These are phyloP conservation scores for Peniophora sp. DNA, from an alignment of 1,284 basidiomycete genomes.

Conservation along the genomic window DNA sequence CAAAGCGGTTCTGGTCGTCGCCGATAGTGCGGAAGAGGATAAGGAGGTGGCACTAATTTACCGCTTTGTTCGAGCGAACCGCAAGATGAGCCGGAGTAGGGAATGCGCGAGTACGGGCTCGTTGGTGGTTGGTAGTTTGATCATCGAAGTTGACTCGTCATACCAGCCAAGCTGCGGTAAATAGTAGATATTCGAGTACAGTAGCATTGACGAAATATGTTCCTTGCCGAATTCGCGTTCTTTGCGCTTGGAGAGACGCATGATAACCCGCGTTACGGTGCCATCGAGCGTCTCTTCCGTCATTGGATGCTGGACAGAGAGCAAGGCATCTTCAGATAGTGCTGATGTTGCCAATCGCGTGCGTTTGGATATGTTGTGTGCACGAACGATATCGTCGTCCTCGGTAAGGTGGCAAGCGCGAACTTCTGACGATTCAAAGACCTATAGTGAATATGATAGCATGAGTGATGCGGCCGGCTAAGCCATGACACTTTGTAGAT, in stretches of 20 bases:
- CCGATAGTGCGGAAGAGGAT: conserved; percentile 96
- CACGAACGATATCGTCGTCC: conserved; percentile 90
- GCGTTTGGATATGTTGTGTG: conserved; percentile 89
- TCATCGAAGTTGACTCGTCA: no score
- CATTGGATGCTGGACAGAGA: conserved; percentile 62
- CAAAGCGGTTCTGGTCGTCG: conserved; percentile 88
- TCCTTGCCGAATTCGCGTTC: conserved; percentile 69
- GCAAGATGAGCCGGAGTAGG: no score
- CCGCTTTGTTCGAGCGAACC: conserved; percentile 85
- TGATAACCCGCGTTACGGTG: conserved; percentile 86
- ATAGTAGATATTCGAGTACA: no score
- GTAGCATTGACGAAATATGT: no score
- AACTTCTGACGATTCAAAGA: conserved; percentile 98
- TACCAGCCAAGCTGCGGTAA: no score
- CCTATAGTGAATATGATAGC: conserved; percentile 37
- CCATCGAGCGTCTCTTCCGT: conserved; percentile 68
- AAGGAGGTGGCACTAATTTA: conserved; percentile 93
- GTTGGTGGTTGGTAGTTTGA: no score
- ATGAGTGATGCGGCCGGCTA: no score
- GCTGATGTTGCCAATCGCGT: conserved; percentile 93
- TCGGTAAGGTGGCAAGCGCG: conserved; percentile 86
- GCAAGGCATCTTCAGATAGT: conserved; percentile 58
- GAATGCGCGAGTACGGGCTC: no score
- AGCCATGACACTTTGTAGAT: conserved; percentile 21
- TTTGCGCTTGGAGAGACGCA: conserved; percentile 71